Base-by-base conservation (phyloP, 2,329 filamentous ascomycete genomes). In the Xylariaceae sp. region DNA sequence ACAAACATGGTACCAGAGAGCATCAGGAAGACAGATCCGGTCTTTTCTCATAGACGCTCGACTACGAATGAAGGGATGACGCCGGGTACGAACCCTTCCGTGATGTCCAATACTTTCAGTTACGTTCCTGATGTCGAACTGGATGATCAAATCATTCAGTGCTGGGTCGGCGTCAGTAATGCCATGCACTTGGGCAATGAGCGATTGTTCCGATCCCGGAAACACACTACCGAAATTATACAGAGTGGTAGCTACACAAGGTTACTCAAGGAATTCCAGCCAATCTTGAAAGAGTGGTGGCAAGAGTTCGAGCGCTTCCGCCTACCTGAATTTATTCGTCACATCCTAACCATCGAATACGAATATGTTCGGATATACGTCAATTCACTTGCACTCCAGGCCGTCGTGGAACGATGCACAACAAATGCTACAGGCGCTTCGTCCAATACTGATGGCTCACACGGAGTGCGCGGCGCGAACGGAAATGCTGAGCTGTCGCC, bases 361-460 rank as follows among this genome's bases (percentile, higher is more conserved):
- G 90, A 97, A 66, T 96, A 96, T 68, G 90, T 92, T 22, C 84
- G 92, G 65, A 88, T 96, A 47, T 97, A 97, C 67, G 82, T 96
- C 73, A 96, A 97, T 70, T 96, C 92, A 0, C 78, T 99, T 1
- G 92, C 92, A 2, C 76, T 99, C 1, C 94, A 99, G 72, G 94
- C 94, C 19, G 91, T 97, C 3, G 90, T 97, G 5, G 92, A 96
- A 71, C 84, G 92, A 56, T 96, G 89, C 72, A 92, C 90, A 6
- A 91, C 81, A 56, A 87, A 92, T 59, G 84, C 85, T 18, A 74
- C 73, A 10, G 75, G 56, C 5, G 58, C 53, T 32, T 58, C 76
- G 54, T 55, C 57, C 3, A 72, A 70, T n/a, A 70, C 66, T 26
- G 68, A 67, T 42, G 68, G 72, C 13, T 65, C 66, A 5, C 68